Evolutionary conservation across 176 grass and related monocot species (phyloP), one percentile per base, ranked within the genome.

Genomic region (Eremochloa ophiuroides): DNA sequence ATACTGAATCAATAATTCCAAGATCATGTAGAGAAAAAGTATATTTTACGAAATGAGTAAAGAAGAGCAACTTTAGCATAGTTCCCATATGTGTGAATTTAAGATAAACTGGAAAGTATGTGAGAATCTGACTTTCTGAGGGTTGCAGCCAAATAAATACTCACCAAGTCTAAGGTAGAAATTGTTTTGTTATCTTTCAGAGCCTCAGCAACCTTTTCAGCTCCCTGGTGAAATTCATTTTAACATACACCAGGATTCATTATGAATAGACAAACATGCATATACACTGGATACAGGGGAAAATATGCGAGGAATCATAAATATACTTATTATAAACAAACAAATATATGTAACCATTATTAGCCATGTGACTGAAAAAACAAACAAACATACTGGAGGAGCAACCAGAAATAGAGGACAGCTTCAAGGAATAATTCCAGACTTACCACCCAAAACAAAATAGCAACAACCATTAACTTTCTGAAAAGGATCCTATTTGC

Each of bases 201-300:
- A 89, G 92, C 93, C 86, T 99, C 93, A 30, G 93, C 96, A 88
- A 99, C 74, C 75, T 89, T 93, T 85, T 89, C 92, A 73, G 88
- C 91, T 85, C 96, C 96, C 96, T 99, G 87, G 77, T 31, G 27
- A 91, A 82, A 73, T 80, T 60, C 51, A 82, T 84, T 27, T 86
- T 22, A 76, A 85, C 42, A 43, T 69, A 82, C 68, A 53, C 74
- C 47, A 79, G 67, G 72, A 84, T 62, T 20, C 71, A 84, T 22
- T 53, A 65, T 60, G 2, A 60, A 69, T 56, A 82, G 44, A 74
- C 13, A 10, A 39, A 41, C 50, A 72, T 85, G 35, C 18, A 74
- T 82, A 69, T 14, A 71, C 62, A 76, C 33, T 68, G 4, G 8
- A 80, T 55, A 60, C 43, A 17, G 23, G 28, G 16, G 34, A 56